A percentile compares a stretch with the other conserved stretches of the same genome.
These are phyloP conservation scores for Monilinia fructicola DNA, from an alignment of 2,329 filamentous ascomycete genomes.

Conservation along the genomic window DNA sequence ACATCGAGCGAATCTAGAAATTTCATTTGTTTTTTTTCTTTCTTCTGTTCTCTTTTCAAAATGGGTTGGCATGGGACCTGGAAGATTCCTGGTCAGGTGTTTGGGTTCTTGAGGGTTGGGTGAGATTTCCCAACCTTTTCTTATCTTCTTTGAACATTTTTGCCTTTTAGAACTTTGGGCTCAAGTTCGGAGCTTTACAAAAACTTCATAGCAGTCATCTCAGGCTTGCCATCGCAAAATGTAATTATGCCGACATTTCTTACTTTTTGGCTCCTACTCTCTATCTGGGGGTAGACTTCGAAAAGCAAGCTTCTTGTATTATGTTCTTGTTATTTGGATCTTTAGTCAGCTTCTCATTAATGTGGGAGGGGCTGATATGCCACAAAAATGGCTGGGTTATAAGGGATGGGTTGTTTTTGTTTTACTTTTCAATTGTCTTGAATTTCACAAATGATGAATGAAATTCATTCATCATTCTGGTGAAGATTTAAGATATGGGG, in stretches of 20 bases:
- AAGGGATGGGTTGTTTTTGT: conserved; percentile 28
- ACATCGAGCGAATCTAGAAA: conserved; percentile 39
- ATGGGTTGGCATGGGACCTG: conserved; percentile 41
- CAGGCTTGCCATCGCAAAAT: conserved; percentile 39
- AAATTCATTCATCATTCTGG: conserved; percentile 4
- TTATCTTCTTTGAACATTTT: conserved; percentile 38
- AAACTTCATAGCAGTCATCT: conserved; percentile 35
- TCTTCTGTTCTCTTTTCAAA: conserved; percentile 34
- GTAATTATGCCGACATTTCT: conserved; percentile 42
- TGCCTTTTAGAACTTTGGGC: conserved; percentile 36
- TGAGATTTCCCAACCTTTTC: conserved; percentile 38
- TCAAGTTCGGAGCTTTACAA: conserved; percentile 33
- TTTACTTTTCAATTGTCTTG: conserved; percentile 27
- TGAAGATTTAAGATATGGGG: conserved; percentile 2
- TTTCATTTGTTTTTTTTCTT: conserved; percentile 38
- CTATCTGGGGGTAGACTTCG: conserved; percentile 11
- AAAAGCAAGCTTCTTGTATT: conserved; percentile 42
- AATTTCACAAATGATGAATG: conserved; percentile 12
- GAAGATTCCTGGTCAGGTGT: conserved; percentile 43
- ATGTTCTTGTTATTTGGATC: conserved; percentile 34
- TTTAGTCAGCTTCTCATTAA: conserved; percentile 31
- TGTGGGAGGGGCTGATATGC: conserved; percentile 33
- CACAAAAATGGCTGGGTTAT: conserved; percentile 37
- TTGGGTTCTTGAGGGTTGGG: conserved; percentile 35
- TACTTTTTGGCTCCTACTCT: conserved; percentile 28